Base-by-base conservation (phyloP, 306 rosid genomes). In the Pterocarpus santalinus region DNA sequence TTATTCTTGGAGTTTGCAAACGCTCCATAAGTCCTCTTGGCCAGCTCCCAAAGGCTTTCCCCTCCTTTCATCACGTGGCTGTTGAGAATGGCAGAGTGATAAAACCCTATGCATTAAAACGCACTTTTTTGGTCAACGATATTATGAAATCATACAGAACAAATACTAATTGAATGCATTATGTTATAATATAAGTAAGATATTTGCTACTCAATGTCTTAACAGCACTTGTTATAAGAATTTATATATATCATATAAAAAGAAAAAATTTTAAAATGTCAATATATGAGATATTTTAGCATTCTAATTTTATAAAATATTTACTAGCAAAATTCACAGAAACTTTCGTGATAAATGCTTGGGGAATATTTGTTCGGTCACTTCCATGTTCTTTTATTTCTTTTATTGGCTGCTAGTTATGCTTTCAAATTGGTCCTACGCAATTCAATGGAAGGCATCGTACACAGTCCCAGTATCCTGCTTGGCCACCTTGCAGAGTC, bases 51-150 rank as follows among this genome's bases (percentile, higher is more conserved):
- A 2, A 90, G 69, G 4, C 53, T 80, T 58, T 92, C 92, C 62
- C 86, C 92, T 80, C 91, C 91, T 58, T 72, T 87, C n/a, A 92
- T 57, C 46, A 80, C 72, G 83, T 90, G 90, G 72, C 71, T 78
- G 69, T 87, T 85, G 39, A 87, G 87, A 62, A 90, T 84, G 67
- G 90, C 89, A n/a, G 91, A 83, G 75, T 92, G 92, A 74, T 92
- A 92, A 71, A 90, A 90, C 16, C 97, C 94, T 92, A 7, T 22
- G 28, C 28, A 22, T 22, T 22, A n/a, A n/a, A n/a, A n/a, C n/a
- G n/a, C n/a, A 22, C 28, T 22, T 22, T 22, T 22, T 22, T 22
- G 28, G 28, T 22, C 28, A 22, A 22, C 28, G 0, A 22, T 22
- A 22, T 22, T 22, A 1, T 22, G 28, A 22, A 22, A 22, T 22